A percentile compares a stretch with the other conserved stretches of the same genome.
phyloP scores from a whole-genome alignment of 352 stramenopile species.

The Globisporangium barbulae region DNA sequence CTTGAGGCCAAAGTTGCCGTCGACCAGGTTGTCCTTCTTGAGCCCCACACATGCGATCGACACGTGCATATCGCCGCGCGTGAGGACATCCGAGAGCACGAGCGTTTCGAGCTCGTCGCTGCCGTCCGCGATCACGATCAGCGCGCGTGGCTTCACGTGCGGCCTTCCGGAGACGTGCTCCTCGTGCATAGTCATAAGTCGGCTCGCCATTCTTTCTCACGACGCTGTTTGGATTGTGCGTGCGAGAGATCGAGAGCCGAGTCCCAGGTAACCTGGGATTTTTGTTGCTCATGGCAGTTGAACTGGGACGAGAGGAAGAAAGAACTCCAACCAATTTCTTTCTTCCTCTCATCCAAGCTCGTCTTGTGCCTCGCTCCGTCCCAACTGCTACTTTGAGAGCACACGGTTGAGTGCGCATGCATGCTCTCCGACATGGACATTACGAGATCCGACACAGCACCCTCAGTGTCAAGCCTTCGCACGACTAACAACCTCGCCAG shows the following conservation, averaged over 20 bases:
- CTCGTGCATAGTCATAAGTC: constrained; percentile 10
- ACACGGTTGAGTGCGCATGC: background rate
- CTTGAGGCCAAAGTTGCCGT: constrained; percentile 55
- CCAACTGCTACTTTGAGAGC: background rate
- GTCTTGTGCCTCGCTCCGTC: background rate
- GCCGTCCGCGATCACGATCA: constrained; percentile 59
- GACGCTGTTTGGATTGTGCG: constrained; percentile 9
- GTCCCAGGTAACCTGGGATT: background rate
- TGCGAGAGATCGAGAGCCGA: background rate
- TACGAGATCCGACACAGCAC: background rate
- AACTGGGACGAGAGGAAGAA: background rate
- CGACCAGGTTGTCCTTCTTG: constrained; percentile 60
- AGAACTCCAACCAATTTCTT: background rate
- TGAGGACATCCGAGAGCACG: constrained; percentile 59
- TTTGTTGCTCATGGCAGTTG: background rate
- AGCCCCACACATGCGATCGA: constrained; percentile 45
- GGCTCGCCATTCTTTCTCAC: constrained; percentile 15
- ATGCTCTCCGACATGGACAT: background rate
- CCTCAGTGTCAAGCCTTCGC: background rate
- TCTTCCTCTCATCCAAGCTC: too few relatives aligned
- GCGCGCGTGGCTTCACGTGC: constrained; percentile 54
- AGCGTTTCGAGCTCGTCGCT: constrained; percentile 67
- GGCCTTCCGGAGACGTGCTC: constrained; percentile 12
- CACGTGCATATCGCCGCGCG: constrained; percentile 55
- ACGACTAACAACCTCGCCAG: background rate